Evolutionary conservation across 495 filamentous ascomycete species (phyloP).

Genomic region (Neurospora sp.): DNA sequence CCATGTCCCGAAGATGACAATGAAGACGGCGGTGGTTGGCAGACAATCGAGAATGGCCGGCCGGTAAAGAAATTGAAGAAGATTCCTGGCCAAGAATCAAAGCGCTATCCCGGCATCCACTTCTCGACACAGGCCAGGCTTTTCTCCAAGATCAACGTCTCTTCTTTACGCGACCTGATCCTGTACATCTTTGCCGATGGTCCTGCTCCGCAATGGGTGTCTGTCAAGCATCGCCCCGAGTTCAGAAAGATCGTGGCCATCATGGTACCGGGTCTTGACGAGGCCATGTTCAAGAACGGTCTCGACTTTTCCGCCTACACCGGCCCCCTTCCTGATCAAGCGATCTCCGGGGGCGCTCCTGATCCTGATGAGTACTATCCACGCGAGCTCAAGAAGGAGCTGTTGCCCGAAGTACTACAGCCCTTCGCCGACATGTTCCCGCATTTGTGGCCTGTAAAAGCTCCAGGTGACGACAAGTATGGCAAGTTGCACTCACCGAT

Average conservation of each 20-base stretch:
- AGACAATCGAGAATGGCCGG: slow-evolving; percentile 38
- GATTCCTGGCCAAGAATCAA: slow-evolving; percentile 35
- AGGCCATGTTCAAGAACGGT: slow-evolving; percentile 73
- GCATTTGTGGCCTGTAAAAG: slow-evolving; percentile 79
- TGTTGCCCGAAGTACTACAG: slow-evolving; percentile 53
- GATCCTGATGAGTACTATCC: slow-evolving; percentile 67
- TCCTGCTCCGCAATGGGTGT: slow-evolving; percentile 73
- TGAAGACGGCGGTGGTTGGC: slow-evolving; percentile 30
- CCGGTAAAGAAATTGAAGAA: slow-evolving; percentile 50
- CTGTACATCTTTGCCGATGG: slow-evolving; percentile 90
- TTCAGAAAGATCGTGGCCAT: slow-evolving; percentile 82
- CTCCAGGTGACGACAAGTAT: slow-evolving; percentile 73
- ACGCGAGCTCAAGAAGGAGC: slow-evolving; percentile 46
- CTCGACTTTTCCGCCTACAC: slow-evolving; percentile 42
- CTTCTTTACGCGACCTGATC: slow-evolving; percentile 68
- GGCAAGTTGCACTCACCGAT: slow-evolving; percentile 76
- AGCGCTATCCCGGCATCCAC: slow-evolving; percentile 63
- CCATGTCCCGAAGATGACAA: slow-evolving; percentile 31
- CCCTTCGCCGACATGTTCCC: slow-evolving; percentile 74
- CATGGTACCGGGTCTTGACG: slow-evolving; percentile 87
- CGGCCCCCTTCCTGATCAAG: slow-evolving; percentile 20
- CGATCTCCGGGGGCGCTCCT: slow-evolving; percentile 23
- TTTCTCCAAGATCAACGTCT: slow-evolving; percentile 64
- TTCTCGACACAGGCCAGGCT: slow-evolving; percentile 58
- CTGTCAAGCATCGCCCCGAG: slow-evolving; percentile 61